A percentile compares a stretch with the other conserved stretches of the same genome.
Conservation (phyloP, 345 rosid species). For the Populus ilicifolia region DNA sequence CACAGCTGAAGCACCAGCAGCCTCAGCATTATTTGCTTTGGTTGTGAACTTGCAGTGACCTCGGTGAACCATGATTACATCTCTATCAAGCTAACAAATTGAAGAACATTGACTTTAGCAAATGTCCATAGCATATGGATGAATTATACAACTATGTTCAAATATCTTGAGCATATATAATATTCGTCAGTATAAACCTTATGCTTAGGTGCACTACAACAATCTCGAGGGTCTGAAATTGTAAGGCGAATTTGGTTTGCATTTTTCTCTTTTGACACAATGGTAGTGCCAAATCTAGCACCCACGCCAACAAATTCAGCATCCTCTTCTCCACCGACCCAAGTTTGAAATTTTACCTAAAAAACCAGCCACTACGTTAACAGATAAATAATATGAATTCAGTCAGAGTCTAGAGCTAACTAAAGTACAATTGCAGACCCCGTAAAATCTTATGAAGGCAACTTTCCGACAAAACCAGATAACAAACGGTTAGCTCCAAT, state of each 20-base stretch:
- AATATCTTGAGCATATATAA: not conserved
- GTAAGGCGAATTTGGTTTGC: conserved; percentile 68
- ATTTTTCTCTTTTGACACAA: conserved; percentile 91
- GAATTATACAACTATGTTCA: not conserved
- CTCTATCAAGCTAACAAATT: conserved; percentile 59
- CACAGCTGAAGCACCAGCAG: conserved; percentile 88
- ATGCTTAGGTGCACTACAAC: conserved; percentile 56
- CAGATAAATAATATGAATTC: not conserved
- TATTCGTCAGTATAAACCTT: conserved; percentile 49
- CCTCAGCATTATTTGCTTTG: conserved; percentile 84
- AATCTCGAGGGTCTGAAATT: conserved; percentile 82
- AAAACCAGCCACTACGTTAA: conserved; percentile 7
- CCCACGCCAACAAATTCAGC: conserved; percentile 96
- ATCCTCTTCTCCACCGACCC: conserved; percentile 69
- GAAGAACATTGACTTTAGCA: conserved; percentile 7
- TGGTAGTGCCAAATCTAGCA: conserved; percentile 81
- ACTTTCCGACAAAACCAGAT: not conserved
- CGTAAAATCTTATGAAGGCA: conserved; percentile 1
- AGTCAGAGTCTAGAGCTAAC: conserved; percentile 9
- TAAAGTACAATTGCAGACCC: not conserved
- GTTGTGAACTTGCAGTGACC: conserved; percentile 84
- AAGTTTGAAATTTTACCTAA: conserved; percentile 97
- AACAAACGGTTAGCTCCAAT: not conserved
- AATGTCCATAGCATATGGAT: not conserved
- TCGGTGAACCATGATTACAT: conserved; percentile 84